Percentiles rank a stretch among this genome's conserved stretches.
Conservation (phyloP, 306 rosid species). For the Casuarina equisetifolia region DNA sequence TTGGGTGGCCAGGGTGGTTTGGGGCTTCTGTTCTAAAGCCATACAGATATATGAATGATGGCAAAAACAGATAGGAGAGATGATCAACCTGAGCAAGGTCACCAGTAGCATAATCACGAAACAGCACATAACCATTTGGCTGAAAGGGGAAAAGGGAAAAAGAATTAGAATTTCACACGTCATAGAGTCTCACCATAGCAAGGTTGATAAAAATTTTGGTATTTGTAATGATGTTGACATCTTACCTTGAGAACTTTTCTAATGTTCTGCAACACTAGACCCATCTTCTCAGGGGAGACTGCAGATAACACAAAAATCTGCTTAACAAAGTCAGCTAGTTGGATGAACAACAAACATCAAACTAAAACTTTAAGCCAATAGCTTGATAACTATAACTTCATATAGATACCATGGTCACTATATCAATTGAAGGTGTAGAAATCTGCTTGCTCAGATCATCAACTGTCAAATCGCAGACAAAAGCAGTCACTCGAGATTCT, state of each 20-base stretch:
- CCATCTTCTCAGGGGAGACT: constrained; percentile 95
- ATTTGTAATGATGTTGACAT: constrained; percentile 10
- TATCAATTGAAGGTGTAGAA: constrained; percentile 71
- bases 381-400: constrained; percentile 21
- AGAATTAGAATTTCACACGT: constrained; percentile 15
- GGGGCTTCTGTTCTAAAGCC: background rate
- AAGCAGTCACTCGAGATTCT: constrained; percentile 67
- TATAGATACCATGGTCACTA: constrained; percentile 81
- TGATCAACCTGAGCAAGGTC: constrained; percentile 95
- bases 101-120: constrained; percentile 91
- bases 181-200: constrained; percentile 11
- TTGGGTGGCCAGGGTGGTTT: background rate
- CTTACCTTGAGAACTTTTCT: constrained; percentile 73
- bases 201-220: constrained; percentile 16
- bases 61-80: constrained; percentile 12
- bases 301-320: constrained; percentile 96
- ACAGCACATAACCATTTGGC: constrained; percentile 75
- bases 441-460: constrained; percentile 72
- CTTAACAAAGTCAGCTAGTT: constrained; percentile 73
- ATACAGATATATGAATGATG: constrained; percentile 1
- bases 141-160: constrained; percentile 28
- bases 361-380: constrained; percentile 17
- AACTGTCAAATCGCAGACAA: constrained; percentile 83
- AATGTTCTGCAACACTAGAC: constrained; percentile 66
- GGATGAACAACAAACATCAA: constrained; percentile 19